Conservation (phyloP, 768 basidiomycete genomes). For the Pluteus cervinus region DNA sequence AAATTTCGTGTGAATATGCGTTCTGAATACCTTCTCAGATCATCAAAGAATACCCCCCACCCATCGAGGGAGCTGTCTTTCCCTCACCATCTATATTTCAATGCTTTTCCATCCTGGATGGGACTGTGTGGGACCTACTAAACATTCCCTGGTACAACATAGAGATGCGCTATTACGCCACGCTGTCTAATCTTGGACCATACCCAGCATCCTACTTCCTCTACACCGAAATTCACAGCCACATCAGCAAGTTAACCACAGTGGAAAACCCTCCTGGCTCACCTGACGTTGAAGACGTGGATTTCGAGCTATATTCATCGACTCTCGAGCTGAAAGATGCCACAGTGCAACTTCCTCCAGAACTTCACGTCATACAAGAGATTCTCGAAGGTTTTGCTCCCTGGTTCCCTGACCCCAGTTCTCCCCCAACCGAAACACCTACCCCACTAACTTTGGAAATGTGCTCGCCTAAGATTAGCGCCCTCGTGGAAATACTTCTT, state of each 20-base stretch:
- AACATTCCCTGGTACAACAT: conserved; percentile 55
- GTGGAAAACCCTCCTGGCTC: background rate
- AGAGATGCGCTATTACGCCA: conserved; percentile 55
- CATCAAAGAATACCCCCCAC: conserved; percentile 48
- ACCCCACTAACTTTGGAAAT: conserved; percentile 46
- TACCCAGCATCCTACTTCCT: conserved; percentile 72
- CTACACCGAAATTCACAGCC: conserved; percentile 54
- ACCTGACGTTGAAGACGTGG: conserved; percentile 12
- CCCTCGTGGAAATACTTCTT: conserved; percentile 56
- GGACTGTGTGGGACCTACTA: conserved; percentile 43
- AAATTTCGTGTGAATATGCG: background rate
- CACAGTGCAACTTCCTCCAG: conserved; percentile 23
- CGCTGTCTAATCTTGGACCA: conserved; percentile 60
- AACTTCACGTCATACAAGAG: conserved; percentile 26
- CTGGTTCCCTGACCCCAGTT: conserved; percentile 35
- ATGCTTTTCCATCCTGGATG: conserved; percentile 29
- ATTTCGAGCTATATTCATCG: conserved; percentile 10
- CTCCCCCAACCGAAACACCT: conserved; percentile 25
- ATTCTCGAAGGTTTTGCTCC: conserved; percentile 41
- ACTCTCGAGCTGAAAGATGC: conserved; percentile 10
- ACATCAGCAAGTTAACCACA: no score
- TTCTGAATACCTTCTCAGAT: conserved; percentile 31
- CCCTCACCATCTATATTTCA: conserved; percentile 39
- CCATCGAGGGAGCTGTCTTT: conserved; percentile 50
- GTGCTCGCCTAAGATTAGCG: conserved; percentile 68